A percentile compares a stretch with the other conserved stretches of the same genome.
Conservation (phyloP, 352 stramenopile species). For the Globisporangium okanoganense region DNA sequence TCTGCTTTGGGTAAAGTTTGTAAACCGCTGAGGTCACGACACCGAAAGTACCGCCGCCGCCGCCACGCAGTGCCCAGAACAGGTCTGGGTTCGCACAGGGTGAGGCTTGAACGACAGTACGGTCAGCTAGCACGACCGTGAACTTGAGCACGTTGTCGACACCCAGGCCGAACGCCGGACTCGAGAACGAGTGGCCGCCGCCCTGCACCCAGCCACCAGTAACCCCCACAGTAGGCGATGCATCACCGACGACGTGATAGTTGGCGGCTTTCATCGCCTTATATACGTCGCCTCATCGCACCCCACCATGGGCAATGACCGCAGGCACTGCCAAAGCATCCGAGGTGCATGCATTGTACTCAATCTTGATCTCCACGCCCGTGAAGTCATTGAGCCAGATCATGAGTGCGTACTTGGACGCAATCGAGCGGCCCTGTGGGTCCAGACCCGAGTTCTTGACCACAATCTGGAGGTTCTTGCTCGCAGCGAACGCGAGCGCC, state of each 20-base stretch:
- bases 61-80: constrained; percentile 9
- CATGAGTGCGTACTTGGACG: constrained; percentile 12
- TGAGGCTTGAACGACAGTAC: background rate
- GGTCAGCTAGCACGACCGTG: background rate
- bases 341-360: background rate
- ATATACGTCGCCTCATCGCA: constrained; percentile 8
- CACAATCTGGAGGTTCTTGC: constrained; percentile 5
- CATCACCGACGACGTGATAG: constrained; percentile 5
- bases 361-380: background rate
- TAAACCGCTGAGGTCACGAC: constrained; percentile 2
- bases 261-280: background rate
- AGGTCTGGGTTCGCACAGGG: constrained; percentile 3
- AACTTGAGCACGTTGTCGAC: constrained; percentile 12
- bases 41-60: constrained; percentile 1
- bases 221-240: background rate
- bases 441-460: constrained; percentile 8
- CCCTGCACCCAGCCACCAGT: constrained; percentile 5
- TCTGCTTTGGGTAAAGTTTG: background rate
- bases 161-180: constrained; percentile 1
- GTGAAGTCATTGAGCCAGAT: constrained; percentile 3
- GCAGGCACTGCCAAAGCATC: background rate
- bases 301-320: background rate
- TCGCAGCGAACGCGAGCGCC: background rate
- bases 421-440: constrained; percentile 8
- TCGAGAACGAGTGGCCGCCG: constrained; percentile 6